Percentiles rank a stretch among this genome's conserved stretches.
phyloP scores from a whole-genome alignment of 768 basidiomycete genomes.

The Russula griseocarnosa region DNA sequence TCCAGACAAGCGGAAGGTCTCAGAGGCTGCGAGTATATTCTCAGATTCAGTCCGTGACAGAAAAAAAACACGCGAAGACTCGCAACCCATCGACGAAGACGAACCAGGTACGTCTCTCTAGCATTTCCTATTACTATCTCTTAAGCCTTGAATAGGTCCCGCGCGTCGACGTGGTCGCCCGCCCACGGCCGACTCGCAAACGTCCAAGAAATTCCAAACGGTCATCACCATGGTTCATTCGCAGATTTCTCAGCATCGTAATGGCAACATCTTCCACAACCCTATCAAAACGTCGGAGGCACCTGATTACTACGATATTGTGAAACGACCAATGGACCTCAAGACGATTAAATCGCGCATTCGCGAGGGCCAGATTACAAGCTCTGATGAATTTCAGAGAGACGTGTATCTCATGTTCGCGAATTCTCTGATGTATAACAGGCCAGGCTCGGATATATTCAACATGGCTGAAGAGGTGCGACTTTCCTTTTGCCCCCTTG shows the following conservation, averaged over 20 bases:
- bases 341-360: conserved; percentile 87
- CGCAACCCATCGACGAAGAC: conserved; percentile 62
- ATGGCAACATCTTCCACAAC: conserved; percentile 86
- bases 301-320: conserved; percentile 86
- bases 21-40: conserved; percentile 45
- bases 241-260: conserved; percentile 78
- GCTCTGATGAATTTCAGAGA: conserved; percentile 81
- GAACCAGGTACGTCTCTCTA: conserved; percentile 39
- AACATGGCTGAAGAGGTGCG: conserved; percentile 89
- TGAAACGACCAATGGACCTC: conserved; percentile 93
- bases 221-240: conserved; percentile 78
- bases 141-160: conserved; percentile 14
- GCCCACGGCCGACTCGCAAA: conserved; percentile 30
- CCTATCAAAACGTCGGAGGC: conserved; percentile 88
- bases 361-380: conserved; percentile 76
- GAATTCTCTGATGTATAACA: conserved; percentile 97
- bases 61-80: conserved; percentile 63
- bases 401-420: conserved; percentile 94
- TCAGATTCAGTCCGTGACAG: conserved; percentile 45
- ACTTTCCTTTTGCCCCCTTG: neutral
- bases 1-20: conserved; percentile 66
- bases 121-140: neutral
- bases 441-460: conserved; percentile 79
- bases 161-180: conserved; percentile 31
- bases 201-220: conserved; percentile 71